Evolutionary conservation across 257 asterid species (phyloP), one percentile per base, ranked within the genome.

Genomic region (Echites panduratus): DNA sequence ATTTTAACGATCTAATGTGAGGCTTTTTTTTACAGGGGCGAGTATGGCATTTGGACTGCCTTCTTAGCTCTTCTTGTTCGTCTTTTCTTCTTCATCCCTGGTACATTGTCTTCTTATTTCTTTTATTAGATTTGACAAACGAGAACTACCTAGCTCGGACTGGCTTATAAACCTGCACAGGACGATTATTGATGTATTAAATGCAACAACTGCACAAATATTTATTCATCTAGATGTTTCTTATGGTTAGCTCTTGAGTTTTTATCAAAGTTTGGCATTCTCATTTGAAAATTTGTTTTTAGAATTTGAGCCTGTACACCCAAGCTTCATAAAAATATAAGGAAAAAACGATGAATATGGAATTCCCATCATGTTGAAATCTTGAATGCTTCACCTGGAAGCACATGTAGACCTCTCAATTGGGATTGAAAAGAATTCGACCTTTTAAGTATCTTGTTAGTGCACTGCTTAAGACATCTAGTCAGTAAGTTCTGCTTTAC

Each of bases 11-110:
- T 38, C 17, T 64, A 64, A 64, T 38, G n/a, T 22, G 38, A 64
- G 49, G 44, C 2, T 35, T 10, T 63, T 17, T n/a, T 35, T 63
- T 82, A 68, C 90, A 94, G 99, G 86, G 90, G 97, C 32, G 96
- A 94, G 80, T 89, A 94, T 86, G 99, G 99, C 71, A 65, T 89
- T 62, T 94, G 99, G 99, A 77, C 90, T 79, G 99, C 99, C 71
- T 89, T 94, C 88, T 79, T 91, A 82, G 92, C 95, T 75, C 92
- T 94, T 85, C 84, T 94, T 29, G 93, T 87, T 68, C 97, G 96
- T 26, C 93, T 94, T 49, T 94, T 94, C 89, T 89, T 87, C 85
- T 77, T 20, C 77, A 86, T 94, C 61, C 98, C 98, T 1, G 96
- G 97, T 89, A 80, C 26, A 82, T 70, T 26, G 50, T 72, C 48